Evolutionary conservation across 257 asterid genomes (phyloP).

Genomic region (Jasminum sambac): DNA sequence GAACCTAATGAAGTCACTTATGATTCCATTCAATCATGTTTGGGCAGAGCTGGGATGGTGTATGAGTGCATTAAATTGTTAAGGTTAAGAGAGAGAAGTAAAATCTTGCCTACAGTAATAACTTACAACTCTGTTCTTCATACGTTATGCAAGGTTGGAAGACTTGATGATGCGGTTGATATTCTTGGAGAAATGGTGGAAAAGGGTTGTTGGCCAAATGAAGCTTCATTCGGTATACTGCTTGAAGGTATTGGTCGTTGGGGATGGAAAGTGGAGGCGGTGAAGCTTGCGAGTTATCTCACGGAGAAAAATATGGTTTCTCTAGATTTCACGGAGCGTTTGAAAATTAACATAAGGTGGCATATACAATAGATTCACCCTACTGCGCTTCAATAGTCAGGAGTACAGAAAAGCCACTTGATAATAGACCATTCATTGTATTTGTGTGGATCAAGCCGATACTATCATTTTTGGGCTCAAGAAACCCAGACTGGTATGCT

Average conservation of each 20-base stretch:
- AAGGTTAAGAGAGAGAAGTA: conserved; percentile 57
- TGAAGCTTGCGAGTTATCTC: conserved; percentile 55
- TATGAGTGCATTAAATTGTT: conserved; percentile 68
- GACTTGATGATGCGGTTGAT: conserved; percentile 54
- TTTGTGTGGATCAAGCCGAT: no score
- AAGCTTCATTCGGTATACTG: conserved; percentile 56
- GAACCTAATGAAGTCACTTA: conserved; percentile 78
- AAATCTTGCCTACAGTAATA: conserved; percentile 54
- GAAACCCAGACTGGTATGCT: no score
- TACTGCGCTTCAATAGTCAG: no score
- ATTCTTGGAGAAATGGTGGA: conserved; percentile 56
- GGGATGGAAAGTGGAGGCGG: conserved; percentile 71
- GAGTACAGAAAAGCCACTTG: no score
- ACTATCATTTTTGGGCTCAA: no score
- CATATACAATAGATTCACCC: no score
- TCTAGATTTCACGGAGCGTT: conserved; percentile 41
- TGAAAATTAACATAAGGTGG: conserved; percentile 24
- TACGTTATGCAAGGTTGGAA: conserved; percentile 79
- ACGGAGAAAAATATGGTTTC: conserved; percentile 45
- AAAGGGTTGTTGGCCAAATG: conserved; percentile 65
- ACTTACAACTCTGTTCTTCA: conserved; percentile 72
- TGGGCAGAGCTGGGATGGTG: conserved; percentile 84
- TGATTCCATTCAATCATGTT: conserved; percentile 71
- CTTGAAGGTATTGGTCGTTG: conserved; percentile 82
- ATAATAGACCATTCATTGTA: no score